These are phyloP conservation scores for Fusarium dlaminii DNA, from an alignment of 2,329 filamentous ascomycete species.

Conservation along the genomic window DNA sequence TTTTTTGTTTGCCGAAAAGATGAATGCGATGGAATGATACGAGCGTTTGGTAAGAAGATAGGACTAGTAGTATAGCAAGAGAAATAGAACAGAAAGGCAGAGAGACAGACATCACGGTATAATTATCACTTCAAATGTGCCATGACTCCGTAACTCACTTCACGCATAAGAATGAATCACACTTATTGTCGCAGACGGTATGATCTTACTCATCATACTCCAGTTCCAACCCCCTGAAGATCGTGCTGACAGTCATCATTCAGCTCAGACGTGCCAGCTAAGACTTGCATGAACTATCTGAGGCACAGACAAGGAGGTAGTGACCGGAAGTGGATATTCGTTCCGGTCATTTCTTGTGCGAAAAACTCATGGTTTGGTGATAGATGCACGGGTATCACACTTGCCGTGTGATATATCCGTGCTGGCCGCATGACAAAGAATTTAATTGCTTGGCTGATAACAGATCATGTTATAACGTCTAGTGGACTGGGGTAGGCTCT, in stretches of 20 bases:
- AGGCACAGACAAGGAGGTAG: constrained; percentile 4
- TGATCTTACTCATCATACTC: not conserved
- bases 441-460: not conserved
- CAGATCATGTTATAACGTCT: not conserved
- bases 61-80: not conserved
- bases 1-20: constrained; percentile 17
- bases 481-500: not conserved
- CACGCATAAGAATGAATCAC: not conserved
- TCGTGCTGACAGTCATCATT: constrained; percentile 7
- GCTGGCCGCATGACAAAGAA: constrained; percentile 7
- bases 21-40: constrained; percentile 13
- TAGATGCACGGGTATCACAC: constrained; percentile 16
- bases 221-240: not conserved
- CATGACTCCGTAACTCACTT: not conserved
- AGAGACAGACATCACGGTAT: constrained; percentile 9
- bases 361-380: constrained; percentile 10
- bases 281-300: constrained; percentile 19
- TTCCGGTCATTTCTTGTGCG: not conserved
- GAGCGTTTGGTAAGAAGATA: constrained; percentile 5
- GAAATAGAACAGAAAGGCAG: constrained; percentile 23
- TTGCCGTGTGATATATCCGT: constrained; percentile 8
- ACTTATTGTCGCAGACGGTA: not conserved
- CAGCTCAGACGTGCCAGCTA: not conserved
- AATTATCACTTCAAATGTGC: constrained; percentile 2
- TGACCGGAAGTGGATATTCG: not conserved